Conservation (phyloP, 495 filamentous ascomycete species). For the Trichocladium uniseriatum region DNA sequence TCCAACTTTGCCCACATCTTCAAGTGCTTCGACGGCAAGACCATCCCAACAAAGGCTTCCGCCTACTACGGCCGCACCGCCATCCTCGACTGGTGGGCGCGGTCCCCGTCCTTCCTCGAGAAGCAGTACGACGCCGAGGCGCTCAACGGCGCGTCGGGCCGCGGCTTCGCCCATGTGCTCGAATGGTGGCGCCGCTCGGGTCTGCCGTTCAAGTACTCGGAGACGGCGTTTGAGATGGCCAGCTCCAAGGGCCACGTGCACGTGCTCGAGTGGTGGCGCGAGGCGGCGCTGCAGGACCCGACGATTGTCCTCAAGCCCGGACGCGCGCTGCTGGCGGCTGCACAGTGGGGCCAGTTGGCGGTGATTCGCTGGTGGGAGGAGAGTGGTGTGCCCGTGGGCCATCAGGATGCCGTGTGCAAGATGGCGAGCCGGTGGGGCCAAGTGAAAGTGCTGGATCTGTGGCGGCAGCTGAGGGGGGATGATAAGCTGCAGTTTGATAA, state of each 20-base stretch:
- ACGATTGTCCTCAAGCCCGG: slow-evolving; percentile 57
- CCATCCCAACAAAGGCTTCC: slow-evolving; percentile 75
- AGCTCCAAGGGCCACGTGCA: slow-evolving; percentile 70
- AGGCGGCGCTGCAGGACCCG: slow-evolving; percentile 40
- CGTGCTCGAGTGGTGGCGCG: slow-evolving; percentile 87
- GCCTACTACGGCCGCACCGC: slow-evolving; percentile 76
- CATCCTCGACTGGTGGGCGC: slow-evolving; percentile 76
- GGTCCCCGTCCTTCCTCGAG: slow-evolving; percentile 61
- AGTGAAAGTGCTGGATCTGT: slow-evolving; percentile 72
- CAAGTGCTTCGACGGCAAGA: slow-evolving; percentile 69
- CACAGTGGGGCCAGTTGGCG: slow-evolving; percentile 62
- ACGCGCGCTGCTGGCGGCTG: slow-evolving; percentile 68
- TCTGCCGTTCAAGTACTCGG: slow-evolving; percentile 72
- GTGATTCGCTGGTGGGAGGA: slow-evolving; percentile 77
- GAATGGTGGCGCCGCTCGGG: slow-evolving; percentile 87
- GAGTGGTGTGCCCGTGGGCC: slow-evolving; percentile 61
- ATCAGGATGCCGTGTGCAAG: slow-evolving; percentile 69
- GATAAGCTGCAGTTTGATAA: slow-evolving; percentile 80
- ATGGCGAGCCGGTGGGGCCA: slow-evolving; percentile 81
- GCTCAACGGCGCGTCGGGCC: slow-evolving; percentile 74
- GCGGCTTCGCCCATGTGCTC: slow-evolving; percentile 73
- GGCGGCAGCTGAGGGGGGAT: slow-evolving; percentile 66
- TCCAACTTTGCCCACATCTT: slow-evolving; percentile 68
- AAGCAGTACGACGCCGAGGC: slow-evolving; percentile 70
- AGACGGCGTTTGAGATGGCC: slow-evolving; percentile 76